Evolutionary conservation across 805 yeast genomes (phyloP).

Genomic region (Lachancea lanzarotensis): DNA sequence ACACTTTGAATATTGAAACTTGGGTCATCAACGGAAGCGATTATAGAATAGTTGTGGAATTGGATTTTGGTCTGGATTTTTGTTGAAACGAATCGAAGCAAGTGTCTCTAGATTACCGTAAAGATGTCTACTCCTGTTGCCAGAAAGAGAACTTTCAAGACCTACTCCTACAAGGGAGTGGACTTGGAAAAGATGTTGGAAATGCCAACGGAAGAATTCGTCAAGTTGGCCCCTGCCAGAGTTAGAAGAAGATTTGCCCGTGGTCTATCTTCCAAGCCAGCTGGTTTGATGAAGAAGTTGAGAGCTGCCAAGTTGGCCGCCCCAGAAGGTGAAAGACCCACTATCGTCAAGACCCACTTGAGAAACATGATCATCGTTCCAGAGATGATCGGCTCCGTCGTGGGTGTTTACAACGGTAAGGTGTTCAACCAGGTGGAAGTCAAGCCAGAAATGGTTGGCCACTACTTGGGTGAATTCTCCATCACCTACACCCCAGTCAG

Average conservation of each 20-base stretch:
- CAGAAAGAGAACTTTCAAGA: constrained; percentile 89
- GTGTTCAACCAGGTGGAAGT: constrained; percentile 98
- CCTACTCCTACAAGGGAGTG: constrained; percentile 98
- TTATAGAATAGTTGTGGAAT: no score
- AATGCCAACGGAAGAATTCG: constrained; percentile 93
- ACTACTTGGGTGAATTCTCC: constrained; percentile 99
- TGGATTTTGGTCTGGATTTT: background rate
- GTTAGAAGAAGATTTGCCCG: constrained; percentile 99
- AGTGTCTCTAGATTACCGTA: constrained; percentile 1
- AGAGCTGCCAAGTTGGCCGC: constrained; percentile 94
- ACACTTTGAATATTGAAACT: constrained; percentile 1
- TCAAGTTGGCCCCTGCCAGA: constrained; percentile 95
- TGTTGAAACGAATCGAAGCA: background rate
- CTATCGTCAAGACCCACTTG: constrained; percentile 96
- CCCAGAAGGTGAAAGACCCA: constrained; percentile 92
- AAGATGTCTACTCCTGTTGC: constrained; percentile 33
- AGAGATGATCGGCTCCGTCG: constrained; percentile 99
- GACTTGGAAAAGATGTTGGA: constrained; percentile 90
- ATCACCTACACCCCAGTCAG: constrained; percentile 99
- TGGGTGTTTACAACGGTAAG: constrained; percentile 99
- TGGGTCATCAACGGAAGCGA: background rate
- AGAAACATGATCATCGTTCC: constrained; percentile 98
- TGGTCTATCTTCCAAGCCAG: constrained; percentile 93
- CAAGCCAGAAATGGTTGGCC: constrained; percentile 99
- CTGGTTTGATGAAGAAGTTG: constrained; percentile 93